Conservation (phyloP, 2,329 filamentous ascomycete species). For the Cladosporium oxysporum region DNA sequence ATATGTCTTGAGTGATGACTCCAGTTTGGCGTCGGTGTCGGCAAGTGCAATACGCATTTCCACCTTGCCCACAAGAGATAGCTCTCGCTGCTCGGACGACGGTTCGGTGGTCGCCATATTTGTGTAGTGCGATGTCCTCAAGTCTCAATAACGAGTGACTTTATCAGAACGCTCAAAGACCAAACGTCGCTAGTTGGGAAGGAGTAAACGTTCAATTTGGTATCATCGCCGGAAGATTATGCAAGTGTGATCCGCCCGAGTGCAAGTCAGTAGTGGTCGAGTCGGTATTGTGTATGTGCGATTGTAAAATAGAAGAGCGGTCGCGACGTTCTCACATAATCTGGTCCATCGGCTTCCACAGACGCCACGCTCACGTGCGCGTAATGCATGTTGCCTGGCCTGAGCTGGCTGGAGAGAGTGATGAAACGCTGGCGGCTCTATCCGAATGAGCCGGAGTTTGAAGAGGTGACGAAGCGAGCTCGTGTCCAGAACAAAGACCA, state of each 20-base stretch:
- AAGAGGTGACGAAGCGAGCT: background rate
- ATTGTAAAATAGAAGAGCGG: background rate
- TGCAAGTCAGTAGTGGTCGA: background rate
- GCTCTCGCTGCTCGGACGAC: slow-evolving; percentile 66
- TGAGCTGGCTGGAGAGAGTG: background rate
- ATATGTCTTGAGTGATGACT: slow-evolving; percentile 74
- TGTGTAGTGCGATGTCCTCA: background rate
- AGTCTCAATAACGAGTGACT: background rate
- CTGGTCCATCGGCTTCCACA: slow-evolving; percentile 14
- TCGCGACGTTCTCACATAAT: slow-evolving; percentile 16
- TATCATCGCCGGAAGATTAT: background rate
- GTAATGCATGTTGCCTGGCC: slow-evolving; percentile 19
- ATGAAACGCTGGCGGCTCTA: slow-evolving; percentile 8
- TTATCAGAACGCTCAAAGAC: background rate
- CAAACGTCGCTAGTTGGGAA: slow-evolving; percentile 2
- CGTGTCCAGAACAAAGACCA: background rate
- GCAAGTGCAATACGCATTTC: slow-evolving; percentile 82
- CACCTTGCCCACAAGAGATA: slow-evolving; percentile 80
- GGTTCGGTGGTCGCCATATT: slow-evolving; percentile 36
- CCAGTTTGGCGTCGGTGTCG: slow-evolving; percentile 80
- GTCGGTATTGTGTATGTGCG: background rate
- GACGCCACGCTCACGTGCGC: slow-evolving; percentile 18
- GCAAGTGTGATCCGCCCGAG: background rate
- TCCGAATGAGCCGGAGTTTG: slow-evolving; percentile 7
- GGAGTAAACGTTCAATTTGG: slow-evolving; percentile 2